Evolutionary conservation across 805 yeast genomes (phyloP).

Genomic region (Komagataella pastoris): DNA sequence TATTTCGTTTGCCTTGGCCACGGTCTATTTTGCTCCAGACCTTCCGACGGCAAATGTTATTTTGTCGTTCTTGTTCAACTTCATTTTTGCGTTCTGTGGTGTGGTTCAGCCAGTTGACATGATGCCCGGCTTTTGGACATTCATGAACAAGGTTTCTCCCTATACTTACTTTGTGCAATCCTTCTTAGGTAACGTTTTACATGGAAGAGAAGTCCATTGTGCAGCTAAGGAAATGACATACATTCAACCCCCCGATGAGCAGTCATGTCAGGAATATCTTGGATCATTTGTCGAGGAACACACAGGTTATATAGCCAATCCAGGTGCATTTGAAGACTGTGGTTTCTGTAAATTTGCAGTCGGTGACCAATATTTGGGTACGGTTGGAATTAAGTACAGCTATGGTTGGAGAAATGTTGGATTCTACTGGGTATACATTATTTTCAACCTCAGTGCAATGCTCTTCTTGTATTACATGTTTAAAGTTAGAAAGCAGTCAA

Average conservation of each 20-base stretch:
- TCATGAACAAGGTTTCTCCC: slow-evolving; percentile 68
- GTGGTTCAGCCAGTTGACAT: slow-evolving; percentile 40
- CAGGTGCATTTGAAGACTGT: slow-evolving; percentile 33
- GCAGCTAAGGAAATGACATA: slow-evolving; percentile 30
- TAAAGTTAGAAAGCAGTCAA: slow-evolving; percentile 22
- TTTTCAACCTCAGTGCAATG: slow-evolving; percentile 36
- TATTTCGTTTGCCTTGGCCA: slow-evolving; percentile 38
- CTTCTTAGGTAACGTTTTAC: slow-evolving; percentile 32
- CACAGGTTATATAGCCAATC: slow-evolving; percentile 47
- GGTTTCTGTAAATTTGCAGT: slow-evolving; percentile 30
- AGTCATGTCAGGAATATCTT: slow-evolving; percentile 51
- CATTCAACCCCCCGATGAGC: slow-evolving; percentile 42
- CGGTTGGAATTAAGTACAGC: slow-evolving; percentile 27
- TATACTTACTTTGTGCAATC: slow-evolving; percentile 53
- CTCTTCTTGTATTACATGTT: slow-evolving; percentile 20
- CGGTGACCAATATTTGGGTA: slow-evolving; percentile 33
- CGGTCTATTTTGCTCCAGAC: slow-evolving; percentile 47
- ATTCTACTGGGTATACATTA: slow-evolving; percentile 40
- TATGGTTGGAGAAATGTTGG: slow-evolving; percentile 60
- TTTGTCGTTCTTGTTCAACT: slow-evolving; percentile 38
- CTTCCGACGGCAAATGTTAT: slow-evolving; percentile 55
- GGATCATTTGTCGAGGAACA: slow-evolving; percentile 22
- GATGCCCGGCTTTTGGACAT: slow-evolving; percentile 78
- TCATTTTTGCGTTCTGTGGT: slow-evolving; percentile 56
- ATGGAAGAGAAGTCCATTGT: slow-evolving; percentile 40